These are phyloP conservation scores for Populus deltoides DNA, from an alignment of 345 rosid genomes.

Conservation along the genomic window DNA sequence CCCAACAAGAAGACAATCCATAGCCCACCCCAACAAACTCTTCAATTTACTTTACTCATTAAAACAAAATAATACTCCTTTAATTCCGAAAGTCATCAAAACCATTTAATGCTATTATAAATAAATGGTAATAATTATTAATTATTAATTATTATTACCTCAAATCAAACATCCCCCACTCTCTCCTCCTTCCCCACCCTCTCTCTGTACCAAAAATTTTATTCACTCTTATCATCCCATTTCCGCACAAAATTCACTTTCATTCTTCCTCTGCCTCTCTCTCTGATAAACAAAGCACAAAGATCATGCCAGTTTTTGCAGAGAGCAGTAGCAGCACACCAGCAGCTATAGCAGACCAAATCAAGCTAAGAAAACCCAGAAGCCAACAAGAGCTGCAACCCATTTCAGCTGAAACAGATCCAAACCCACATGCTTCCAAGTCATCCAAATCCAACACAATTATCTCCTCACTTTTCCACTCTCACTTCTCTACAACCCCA, in stretches of 20 bases:
- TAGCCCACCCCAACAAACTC: constrained; percentile 30
- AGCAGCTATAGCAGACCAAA: constrained; percentile 46
- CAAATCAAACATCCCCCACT: not conserved
- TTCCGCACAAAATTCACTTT: not conserved
- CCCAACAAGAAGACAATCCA: constrained; percentile 29
- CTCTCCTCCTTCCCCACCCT: constrained; percentile 12
- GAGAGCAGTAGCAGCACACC: constrained; percentile 34
- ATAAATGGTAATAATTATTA: not conserved
- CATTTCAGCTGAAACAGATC: constrained; percentile 33
- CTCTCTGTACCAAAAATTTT: not conserved
- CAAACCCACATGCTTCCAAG: constrained; percentile 36
- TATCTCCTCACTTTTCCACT: constrained; percentile 47
- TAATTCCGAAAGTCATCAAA: not conserved
- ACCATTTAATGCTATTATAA: not conserved
- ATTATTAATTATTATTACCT: not conserved
- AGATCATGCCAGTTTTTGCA: constrained; percentile 47
- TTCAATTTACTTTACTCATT: not conserved
- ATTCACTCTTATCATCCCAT: not conserved
- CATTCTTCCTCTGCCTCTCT: not conserved
- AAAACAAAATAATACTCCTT: not conserved
- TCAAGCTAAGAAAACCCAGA: constrained; percentile 50
- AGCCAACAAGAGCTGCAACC: constrained; percentile 26
- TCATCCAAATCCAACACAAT: constrained; percentile 36
- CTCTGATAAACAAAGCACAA: not conserved
- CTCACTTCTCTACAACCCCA: constrained; percentile 27